phyloP scores from a whole-genome alignment of 345 rosid genomes.

The Laguncularia racemosa region DNA sequence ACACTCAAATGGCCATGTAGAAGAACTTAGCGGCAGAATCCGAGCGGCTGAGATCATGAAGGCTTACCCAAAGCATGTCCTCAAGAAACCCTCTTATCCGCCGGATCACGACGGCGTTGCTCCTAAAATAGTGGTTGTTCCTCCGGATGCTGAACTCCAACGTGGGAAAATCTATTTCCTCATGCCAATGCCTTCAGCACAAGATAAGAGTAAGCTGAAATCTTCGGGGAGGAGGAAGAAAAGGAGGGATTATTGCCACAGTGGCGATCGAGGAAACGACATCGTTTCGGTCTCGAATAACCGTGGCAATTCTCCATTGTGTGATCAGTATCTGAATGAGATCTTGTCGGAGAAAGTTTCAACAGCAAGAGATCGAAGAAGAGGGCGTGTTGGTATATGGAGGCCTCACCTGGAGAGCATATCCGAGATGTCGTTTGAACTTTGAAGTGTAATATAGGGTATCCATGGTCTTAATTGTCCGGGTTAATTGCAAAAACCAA shows the following conservation, averaged over 20 bases:
- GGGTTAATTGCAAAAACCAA: too few species aligned
- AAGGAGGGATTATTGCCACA: neutral
- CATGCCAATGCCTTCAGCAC: conserved; percentile 45
- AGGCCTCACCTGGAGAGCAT: conserved; percentile 94
- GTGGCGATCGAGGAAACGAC: conserved; percentile 9
- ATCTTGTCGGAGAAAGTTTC: conserved; percentile 79
- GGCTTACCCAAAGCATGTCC: conserved; percentile 76
- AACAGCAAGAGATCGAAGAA: conserved; percentile 67
- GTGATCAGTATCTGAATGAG: conserved; percentile 88
- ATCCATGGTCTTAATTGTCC: too few species aligned
- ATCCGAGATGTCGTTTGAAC: conserved; percentile 29
- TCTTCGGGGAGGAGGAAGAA: conserved; percentile 17
- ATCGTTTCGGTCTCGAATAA: conserved; percentile 9
- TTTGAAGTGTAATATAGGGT: too few species aligned
- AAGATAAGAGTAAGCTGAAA: conserved; percentile 19
- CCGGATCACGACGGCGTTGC: conserved; percentile 35
- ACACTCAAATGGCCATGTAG: conserved; percentile 83
- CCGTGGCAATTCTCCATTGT: conserved; percentile 26
- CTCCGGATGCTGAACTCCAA: conserved; percentile 88
- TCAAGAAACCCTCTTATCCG: conserved; percentile 65
- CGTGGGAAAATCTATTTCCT: conserved; percentile 96
- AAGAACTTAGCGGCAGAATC: conserved; percentile 80
- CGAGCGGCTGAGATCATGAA: conserved; percentile 77
- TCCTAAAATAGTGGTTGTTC: conserved; percentile 72
- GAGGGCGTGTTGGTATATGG: conserved; percentile 92